Conservation (phyloP, 305 asterid genomes). For the Fraxinus sp. region DNA sequence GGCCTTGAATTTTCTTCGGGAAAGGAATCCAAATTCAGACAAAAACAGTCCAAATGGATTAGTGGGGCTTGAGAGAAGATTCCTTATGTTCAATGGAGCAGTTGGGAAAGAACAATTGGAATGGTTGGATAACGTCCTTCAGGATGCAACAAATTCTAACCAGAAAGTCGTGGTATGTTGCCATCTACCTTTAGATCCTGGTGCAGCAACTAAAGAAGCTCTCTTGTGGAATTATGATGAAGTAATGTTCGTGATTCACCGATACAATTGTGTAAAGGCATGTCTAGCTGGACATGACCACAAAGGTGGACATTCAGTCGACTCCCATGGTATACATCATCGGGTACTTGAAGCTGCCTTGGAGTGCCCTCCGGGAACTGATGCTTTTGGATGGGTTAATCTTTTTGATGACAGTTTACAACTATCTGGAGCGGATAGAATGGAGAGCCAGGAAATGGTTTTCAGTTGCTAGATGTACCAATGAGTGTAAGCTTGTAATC, state of each 20-base stretch:
- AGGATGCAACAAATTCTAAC: conserved; percentile 48
- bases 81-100: conserved; percentile 79
- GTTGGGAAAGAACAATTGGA: conserved; percentile 67
- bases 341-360: conserved; percentile 83
- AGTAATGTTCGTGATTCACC: conserved; percentile 72
- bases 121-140: conserved; percentile 66
- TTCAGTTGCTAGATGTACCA: conserved; percentile 36
- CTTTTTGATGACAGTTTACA: conserved; percentile 58
- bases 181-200: conserved; percentile 68
- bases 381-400: conserved; percentile 65
- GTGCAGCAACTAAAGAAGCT: conserved; percentile 53
- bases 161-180: conserved; percentile 74
- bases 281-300: conserved; percentile 83
- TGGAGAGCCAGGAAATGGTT: conserved; percentile 64
- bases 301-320: conserved; percentile 60
- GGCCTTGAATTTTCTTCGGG: conserved; percentile 51
- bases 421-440: conserved; percentile 56
- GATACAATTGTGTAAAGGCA: conserved; percentile 69
- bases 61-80: conserved; percentile 61
- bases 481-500: conserved; percentile 10
- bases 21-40: conserved; percentile 67
- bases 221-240: conserved; percentile 79
- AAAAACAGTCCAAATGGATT: conserved; percentile 83
- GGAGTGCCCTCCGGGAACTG: conserved; percentile 81
- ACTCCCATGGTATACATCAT: conserved; percentile 74